A percentile compares a stretch with the other conserved stretches of the same genome.
Evolutionary conservation across 495 filamentous ascomycete species (phyloP).

Genomic region (Hyaloscypha bicolor): DNA sequence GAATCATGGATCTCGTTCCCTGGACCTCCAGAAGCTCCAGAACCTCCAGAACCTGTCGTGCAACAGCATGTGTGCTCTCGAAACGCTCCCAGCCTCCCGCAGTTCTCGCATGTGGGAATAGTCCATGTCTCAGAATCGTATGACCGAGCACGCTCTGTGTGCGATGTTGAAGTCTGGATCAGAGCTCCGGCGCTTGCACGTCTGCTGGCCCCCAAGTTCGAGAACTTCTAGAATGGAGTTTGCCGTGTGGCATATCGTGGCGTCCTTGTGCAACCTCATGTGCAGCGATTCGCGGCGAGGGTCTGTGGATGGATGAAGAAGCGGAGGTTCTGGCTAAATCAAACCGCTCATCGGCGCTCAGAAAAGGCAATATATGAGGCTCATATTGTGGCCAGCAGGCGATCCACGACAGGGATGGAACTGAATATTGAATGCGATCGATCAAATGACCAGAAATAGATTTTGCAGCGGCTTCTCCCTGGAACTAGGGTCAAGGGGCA

Average conservation of each 20-base stretch:
- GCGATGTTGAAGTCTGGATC: constrained; percentile 4
- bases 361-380: background rate
- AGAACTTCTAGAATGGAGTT: background rate
- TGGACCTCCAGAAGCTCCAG: too few species aligned
- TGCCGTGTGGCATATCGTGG: constrained; percentile 2
- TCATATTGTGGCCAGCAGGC: background rate
- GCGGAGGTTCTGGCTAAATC: background rate
- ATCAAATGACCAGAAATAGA: background rate
- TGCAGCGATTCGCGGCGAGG: background rate
- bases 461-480: background rate
- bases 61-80: background rate
- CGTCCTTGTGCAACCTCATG: background rate
- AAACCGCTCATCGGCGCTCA: background rate
- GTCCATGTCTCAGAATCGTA: constrained; percentile 17
- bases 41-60: background rate
- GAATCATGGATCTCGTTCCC: background rate
- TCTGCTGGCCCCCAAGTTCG: background rate
- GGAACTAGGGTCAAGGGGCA: background rate
- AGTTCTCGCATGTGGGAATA: background rate
- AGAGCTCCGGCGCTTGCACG: background rate
- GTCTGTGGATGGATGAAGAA: background rate
- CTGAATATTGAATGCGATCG: background rate
- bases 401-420: background rate
- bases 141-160: background rate
- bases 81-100: background rate